Percentiles rank a stretch among this genome's conserved stretches.
Conservation (phyloP, 2,329 filamentous ascomycete species). For the Sporothrix brunneoviolacea region DNA sequence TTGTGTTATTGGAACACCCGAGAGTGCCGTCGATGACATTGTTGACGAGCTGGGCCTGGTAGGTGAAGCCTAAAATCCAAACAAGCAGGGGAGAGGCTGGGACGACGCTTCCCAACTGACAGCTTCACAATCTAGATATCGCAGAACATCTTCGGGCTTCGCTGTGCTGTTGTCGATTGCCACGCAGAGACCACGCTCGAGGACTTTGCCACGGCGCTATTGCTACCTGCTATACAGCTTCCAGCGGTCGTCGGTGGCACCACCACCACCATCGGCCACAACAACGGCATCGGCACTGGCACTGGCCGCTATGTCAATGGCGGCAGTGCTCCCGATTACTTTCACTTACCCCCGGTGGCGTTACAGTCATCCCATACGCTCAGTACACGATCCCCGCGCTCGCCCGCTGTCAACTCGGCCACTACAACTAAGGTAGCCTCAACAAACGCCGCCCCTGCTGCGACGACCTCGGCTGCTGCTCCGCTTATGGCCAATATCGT, state of each 20-base stretch:
- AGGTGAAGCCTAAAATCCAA: conserved; percentile 15
- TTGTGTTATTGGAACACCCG: conserved; percentile 74
- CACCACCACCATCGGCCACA: conserved; percentile 9
- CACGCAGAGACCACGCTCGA: conserved; percentile 67
- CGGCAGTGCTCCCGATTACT: conserved; percentile 18
- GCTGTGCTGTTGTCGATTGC: conserved; percentile 65
- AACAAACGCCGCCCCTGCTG: conserved; percentile 15
- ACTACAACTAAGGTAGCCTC: background rate
- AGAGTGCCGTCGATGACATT: conserved; percentile 57
- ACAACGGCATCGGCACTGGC: conserved; percentile 11
- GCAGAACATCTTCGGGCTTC: conserved; percentile 64
- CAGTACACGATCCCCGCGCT: background rate
- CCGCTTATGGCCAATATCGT: conserved; percentile 69
- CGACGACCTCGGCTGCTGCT: conserved; percentile 11
- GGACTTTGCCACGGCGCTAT: conserved; percentile 67
- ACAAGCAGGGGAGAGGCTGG: too few relatives aligned
- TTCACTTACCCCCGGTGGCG: conserved; percentile 12
- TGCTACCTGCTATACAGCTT: conserved; percentile 33
- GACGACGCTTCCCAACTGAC: background rate
- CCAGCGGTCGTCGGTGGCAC: conserved; percentile 27
- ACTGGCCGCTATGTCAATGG: background rate
- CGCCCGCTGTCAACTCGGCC: background rate
- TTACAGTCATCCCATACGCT: background rate
- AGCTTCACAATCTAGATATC: conserved; percentile 45
- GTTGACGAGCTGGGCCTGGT: conserved; percentile 68